These are phyloP conservation scores for Cinchona pubescens DNA, from an alignment of 257 asterid genomes.

Conservation along the genomic window DNA sequence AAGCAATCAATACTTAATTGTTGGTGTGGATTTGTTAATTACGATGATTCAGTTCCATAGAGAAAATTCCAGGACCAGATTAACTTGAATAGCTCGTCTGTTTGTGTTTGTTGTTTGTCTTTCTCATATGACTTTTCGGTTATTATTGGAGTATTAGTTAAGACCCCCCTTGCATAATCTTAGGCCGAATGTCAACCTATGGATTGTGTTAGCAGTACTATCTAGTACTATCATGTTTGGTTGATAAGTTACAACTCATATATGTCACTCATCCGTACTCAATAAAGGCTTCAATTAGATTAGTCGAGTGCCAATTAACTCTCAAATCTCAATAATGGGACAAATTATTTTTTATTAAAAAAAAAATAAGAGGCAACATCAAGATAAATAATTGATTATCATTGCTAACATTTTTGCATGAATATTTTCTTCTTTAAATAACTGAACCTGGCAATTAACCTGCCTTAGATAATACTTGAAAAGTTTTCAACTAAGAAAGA, in stretches of 20 bases:
- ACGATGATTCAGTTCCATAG: too few relatives aligned
- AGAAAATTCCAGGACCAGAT: too few relatives aligned
- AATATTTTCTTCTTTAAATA: too few relatives aligned
- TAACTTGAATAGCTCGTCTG: background rate
- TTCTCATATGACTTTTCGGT: too few relatives aligned
- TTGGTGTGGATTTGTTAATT: too few relatives aligned
- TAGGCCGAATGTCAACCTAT: conserved; percentile 2
- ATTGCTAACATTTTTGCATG: background rate
- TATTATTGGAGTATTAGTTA: background rate
- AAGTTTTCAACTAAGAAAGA: background rate
- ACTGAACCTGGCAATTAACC: too few relatives aligned
- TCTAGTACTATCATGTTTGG: background rate
- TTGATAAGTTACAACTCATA: background rate
- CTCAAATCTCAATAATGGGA: background rate
- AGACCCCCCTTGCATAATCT: conserved; percentile 7
- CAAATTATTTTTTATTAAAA: too few relatives aligned
- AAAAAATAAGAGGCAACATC: too few relatives aligned
- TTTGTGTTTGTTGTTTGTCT: too few relatives aligned
- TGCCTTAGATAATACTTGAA: background rate
- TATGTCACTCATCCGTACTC: background rate
- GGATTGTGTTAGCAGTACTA: background rate
- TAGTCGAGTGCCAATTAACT: background rate
- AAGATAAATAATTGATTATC: too few relatives aligned
- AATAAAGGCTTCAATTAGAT: background rate
- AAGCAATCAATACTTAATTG: too few relatives aligned